phyloP scores from a whole-genome alignment of 495 filamentous ascomycete species.

The Penicillium lagena region DNA sequence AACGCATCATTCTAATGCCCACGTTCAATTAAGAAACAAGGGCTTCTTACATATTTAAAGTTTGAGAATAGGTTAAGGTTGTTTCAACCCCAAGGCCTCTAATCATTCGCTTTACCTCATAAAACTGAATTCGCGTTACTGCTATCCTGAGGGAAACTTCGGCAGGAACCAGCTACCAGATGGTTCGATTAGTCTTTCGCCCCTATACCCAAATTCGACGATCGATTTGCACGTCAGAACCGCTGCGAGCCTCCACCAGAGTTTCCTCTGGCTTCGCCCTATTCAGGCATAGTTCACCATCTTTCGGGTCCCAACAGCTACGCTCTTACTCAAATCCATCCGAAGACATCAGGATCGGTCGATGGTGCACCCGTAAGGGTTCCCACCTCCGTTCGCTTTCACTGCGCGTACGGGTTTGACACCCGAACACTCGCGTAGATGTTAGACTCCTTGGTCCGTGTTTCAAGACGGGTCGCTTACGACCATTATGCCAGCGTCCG shows the following conservation, averaged over 20 bases:
- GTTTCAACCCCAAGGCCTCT: constrained; percentile 67
- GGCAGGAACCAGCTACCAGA: constrained; percentile 53
- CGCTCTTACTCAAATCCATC: constrained; percentile 75
- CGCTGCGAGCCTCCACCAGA: constrained; percentile 66
- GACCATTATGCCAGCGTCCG: constrained; percentile 35
- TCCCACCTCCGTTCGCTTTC: constrained; percentile 64
- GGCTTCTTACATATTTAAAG: constrained; percentile 73
- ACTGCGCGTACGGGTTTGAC: constrained; percentile 62
- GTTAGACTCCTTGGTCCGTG: constrained; percentile 70
- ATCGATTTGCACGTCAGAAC: constrained; percentile 74
- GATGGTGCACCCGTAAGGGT: constrained; percentile 55
- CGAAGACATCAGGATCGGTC: constrained; percentile 68
- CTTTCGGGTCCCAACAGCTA: constrained; percentile 63
- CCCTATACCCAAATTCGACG: constrained; percentile 58
- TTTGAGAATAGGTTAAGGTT: constrained; percentile 73
- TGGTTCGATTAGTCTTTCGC: constrained; percentile 66
- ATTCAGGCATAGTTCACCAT: constrained; percentile 57
- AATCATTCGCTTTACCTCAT: constrained; percentile 77
- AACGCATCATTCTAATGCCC: constrained; percentile 60
- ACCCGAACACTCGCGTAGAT: constrained; percentile 64
- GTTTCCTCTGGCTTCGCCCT: constrained; percentile 74
- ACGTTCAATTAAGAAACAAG: constrained; percentile 66
- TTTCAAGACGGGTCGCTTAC: constrained; percentile 32
- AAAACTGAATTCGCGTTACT: constrained; percentile 64
- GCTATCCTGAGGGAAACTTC: constrained; percentile 73